Evolutionary conservation across 2,329 filamentous ascomycete genomes (phyloP).

Genomic region (Botrytis squamosa): DNA sequence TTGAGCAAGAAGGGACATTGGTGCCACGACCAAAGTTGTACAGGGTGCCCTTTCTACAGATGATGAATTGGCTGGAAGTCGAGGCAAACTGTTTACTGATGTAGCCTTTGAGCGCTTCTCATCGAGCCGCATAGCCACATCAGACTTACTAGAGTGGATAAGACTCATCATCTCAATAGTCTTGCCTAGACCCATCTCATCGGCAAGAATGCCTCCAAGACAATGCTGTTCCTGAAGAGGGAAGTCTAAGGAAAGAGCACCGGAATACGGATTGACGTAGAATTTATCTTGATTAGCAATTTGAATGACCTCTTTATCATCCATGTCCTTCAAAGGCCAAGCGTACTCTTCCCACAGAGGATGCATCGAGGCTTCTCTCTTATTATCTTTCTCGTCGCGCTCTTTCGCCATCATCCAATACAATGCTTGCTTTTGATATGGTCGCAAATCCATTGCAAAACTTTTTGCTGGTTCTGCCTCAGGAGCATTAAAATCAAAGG

Average conservation of each 20-base stretch:
- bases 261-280: slow-evolving; percentile 96
- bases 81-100: slow-evolving; percentile 60
- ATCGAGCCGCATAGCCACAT: slow-evolving; percentile 47
- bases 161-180: slow-evolving; percentile 98
- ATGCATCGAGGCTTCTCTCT: slow-evolving; percentile 81
- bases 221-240: slow-evolving; percentile 94
- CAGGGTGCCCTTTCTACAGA: slow-evolving; percentile 70
- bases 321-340: slow-evolving; percentile 85
- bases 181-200: slow-evolving; percentile 97
- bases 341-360: slow-evolving; percentile 94
- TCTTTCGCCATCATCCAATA: slow-evolving; percentile 98
- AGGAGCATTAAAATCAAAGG: slow-evolving; percentile 91
- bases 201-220: slow-evolving; percentile 86
- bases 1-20: slow-evolving; percentile 93
- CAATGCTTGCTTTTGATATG: slow-evolving; percentile 92
- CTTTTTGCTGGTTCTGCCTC: slow-evolving; percentile 78
- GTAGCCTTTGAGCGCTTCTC: slow-evolving; percentile 26
- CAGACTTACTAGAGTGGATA: slow-evolving; percentile 76
- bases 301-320: slow-evolving; percentile 70
- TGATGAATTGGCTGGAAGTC: slow-evolving; percentile 56
- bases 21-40: slow-evolving; percentile 92
- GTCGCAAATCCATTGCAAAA: slow-evolving; percentile 79
- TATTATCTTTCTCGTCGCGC: slow-evolving; percentile 67
- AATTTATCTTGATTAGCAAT: slow-evolving; percentile 70
- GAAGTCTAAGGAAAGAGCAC: slow-evolving; percentile 87